Evolutionary conservation across 2,329 filamentous ascomycete genomes (phyloP), one percentile per base, ranked within the genome.

Genomic region (Nigrograna mackinnonii): DNA sequence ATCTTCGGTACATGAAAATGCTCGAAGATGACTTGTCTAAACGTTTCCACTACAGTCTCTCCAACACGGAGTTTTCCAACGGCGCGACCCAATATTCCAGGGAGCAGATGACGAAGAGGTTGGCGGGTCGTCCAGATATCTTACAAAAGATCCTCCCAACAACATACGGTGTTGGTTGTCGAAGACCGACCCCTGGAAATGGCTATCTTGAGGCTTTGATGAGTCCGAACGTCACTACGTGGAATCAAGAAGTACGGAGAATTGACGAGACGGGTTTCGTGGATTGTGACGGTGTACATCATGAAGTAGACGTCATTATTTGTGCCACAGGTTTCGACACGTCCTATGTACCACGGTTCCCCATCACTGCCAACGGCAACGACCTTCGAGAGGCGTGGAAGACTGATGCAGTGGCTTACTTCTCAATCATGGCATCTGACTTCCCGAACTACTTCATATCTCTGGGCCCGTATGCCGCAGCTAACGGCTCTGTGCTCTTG

Each of bases 261-360:
- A 52, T 58, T 13, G 60, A 52, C 4, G 20, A 46, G 13, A 51
- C 46, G 4, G 55, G 58, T 13, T 57, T 60, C 44, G 41, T 51
- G 6, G 54, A 60, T 24, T 35, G 53, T 20, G 37, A 52, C 34
- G 57, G 54, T 18, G 47, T 24, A 1, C 5, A 33, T 4, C 52
- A 59, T 37, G 58, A 69, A n/a, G 64, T 73, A 37, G 71, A 74
- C 33, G 57, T 70, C 2, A 60, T 73, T 14, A 66, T 68, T 38
- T 63, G 71, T 16, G 31, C 31, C 9, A 33, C 31, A 11, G 31
- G 31, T 11, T 33, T 33, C 16, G 31, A 33, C 16, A 61, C 58
- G 7, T 59, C 52, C 4, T 63, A 52, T 50, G 43, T 55, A 4
- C 57, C 58, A 4, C 22, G 28, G n/a, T 43, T 43, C 35, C 17